Conservation (phyloP, 2,329 filamentous ascomycete species). For the Sclerotinia nivalis region DNA sequence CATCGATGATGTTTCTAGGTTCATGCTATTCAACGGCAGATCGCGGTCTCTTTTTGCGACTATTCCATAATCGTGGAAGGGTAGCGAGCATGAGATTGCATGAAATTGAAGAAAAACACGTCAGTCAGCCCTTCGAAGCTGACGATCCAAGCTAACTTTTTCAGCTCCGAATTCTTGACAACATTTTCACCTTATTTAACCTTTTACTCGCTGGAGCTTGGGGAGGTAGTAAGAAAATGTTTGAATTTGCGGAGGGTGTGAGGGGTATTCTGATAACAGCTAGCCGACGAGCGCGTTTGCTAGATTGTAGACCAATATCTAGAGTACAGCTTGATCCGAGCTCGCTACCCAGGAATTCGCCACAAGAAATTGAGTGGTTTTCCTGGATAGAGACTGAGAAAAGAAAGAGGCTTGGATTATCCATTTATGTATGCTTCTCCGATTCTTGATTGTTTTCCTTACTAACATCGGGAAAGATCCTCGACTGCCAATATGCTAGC, state of each 20-base stretch:
- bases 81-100: conserved; percentile 31
- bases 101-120: conserved; percentile 35
- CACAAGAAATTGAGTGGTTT: conserved; percentile 34
- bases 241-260: conserved; percentile 38
- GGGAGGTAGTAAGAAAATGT: conserved; percentile 37
- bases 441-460: not conserved
- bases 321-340: conserved; percentile 29
- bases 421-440: conserved; percentile 35
- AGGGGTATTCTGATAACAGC: conserved; percentile 37
- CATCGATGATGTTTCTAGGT: conserved; percentile 40
- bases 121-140: conserved; percentile 23
- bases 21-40: conserved; percentile 37
- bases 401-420: conserved; percentile 36
- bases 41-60: conserved; percentile 35
- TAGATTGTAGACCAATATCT: conserved; percentile 35
- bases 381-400: conserved; percentile 40
- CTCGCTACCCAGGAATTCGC: conserved; percentile 26
- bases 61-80: conserved; percentile 37
- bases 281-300: conserved; percentile 33
- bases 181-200: conserved; percentile 37
- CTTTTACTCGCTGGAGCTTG: conserved; percentile 37
- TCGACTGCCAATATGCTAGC: conserved; percentile 38
- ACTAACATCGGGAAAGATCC: conserved; percentile 29
- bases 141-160: conserved; percentile 20
- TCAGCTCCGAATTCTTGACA: conserved; percentile 35